These are phyloP conservation scores for Komagataella pseudopastoris DNA, from an alignment of 805 yeast genomes.

Conservation along the genomic window DNA sequence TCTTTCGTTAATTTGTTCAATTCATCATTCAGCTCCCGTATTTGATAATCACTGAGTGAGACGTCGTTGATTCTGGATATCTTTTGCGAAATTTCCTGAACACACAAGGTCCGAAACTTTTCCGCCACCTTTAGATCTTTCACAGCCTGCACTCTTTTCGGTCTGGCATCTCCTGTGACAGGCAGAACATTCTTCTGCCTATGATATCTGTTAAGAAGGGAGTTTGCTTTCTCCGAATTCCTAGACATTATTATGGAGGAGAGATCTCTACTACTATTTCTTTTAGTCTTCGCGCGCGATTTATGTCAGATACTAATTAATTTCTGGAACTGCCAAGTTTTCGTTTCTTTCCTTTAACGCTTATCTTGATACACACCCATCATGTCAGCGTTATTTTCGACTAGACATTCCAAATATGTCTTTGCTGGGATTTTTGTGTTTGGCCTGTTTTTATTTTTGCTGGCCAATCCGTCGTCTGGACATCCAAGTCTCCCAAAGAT, in stretches of 20 bases:
- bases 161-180: conserved; percentile 35
- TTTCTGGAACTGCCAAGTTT: background rate
- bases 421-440: conserved; percentile 37
- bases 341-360: background rate
- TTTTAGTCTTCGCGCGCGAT: background rate
- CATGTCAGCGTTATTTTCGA: conserved; percentile 16
- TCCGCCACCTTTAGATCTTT: conserved; percentile 50
- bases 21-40: conserved; percentile 65
- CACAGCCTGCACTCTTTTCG: conserved; percentile 42
- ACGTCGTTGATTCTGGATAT: conserved; percentile 53
- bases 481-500: background rate
- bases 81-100: conserved; percentile 49
- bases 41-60: conserved; percentile 39
- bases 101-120: conserved; percentile 49
- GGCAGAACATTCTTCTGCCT: conserved; percentile 29
- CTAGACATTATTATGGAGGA: conserved; percentile 43
- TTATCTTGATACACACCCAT: background rate
- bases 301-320: background rate
- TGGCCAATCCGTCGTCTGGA: conserved; percentile 15
- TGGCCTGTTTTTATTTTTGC: conserved; percentile 34
- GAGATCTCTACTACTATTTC: background rate
- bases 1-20: conserved; percentile 56
- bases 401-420: conserved; percentile 38
- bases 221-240: conserved; percentile 64
- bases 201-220: conserved; percentile 52